Evolutionary conservation across 2,329 filamentous ascomycete genomes (phyloP).

Genomic region (Venturia asperata): DNA sequence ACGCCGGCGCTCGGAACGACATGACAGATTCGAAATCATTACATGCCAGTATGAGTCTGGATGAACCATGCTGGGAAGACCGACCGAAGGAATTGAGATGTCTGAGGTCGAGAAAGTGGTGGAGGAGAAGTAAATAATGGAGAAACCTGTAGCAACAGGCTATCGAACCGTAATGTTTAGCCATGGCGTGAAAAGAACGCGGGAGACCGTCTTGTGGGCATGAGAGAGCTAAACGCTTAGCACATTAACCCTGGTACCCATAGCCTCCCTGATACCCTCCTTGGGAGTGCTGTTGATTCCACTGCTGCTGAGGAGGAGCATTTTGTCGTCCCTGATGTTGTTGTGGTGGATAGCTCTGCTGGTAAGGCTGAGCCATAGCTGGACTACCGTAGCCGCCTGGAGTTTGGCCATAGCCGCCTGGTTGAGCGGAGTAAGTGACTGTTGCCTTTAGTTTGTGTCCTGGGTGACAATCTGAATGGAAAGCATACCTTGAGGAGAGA

Average conservation of each 20-base stretch:
- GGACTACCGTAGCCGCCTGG: conserved; percentile 58
- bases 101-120: not conserved
- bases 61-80: conserved; percentile 9
- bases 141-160: not conserved
- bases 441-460: conserved; percentile 23
- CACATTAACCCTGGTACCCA: conserved; percentile 51
- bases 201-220: not conserved
- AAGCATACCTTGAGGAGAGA: conserved; percentile 52
- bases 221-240: conserved; percentile 5
- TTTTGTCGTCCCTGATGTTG: conserved; percentile 73
- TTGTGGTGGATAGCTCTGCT: conserved; percentile 52
- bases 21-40: conserved; percentile 12
- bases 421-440: conserved; percentile 53
- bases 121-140: not conserved
- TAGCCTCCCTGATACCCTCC: conserved; percentile 48
- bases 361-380: conserved; percentile 43
- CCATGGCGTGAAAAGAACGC: not conserved
- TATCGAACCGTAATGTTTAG: not conserved
- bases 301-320: conserved; percentile 42
- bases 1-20: conserved; percentile 13
- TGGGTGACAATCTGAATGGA: conserved; percentile 31
- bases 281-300: conserved; percentile 39
- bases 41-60: conserved; percentile 12
- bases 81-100: not conserved
- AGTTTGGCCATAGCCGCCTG: conserved; percentile 49